Evolutionary conservation across 1,284 basidiomycete species (phyloP), one percentile per base, ranked within the genome.

Genomic region (Rhizoctonia solani): DNA sequence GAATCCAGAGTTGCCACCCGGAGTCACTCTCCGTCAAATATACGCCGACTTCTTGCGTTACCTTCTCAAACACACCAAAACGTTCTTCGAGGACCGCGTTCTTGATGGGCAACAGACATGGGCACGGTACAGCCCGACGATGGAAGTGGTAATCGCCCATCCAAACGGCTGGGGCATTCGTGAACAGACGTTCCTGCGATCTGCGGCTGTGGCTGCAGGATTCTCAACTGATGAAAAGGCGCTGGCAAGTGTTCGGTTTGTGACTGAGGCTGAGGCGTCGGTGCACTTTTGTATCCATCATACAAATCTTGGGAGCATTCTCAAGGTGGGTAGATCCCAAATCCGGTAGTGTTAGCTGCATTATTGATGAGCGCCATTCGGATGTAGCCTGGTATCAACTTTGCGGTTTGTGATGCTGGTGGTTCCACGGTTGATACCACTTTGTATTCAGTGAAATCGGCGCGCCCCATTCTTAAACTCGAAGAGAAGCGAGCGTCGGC

Each of bases 351-450:
- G 11, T 1, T 21, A 27, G 21, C 21, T 29, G 14, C 56, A 14
- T 16, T 9, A 16, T 39, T 9, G 16, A n/a, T n/a, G n/a, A n/a
- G n/a, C n/a, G n/a, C n/a, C n/a, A 9, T 41, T 47, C 23, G 37
- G 13, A 3, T 19, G 3, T 14, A 68, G 67, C n/a, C 49, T 54
- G 70, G 67, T 14, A 49, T 37, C 1, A 56, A 34, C 0, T 67
- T 71, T 47, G 67, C 49, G 19, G 54, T 72, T 9, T 54, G 67
- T 30, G 70, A 72, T 46, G 71, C 71, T 2, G 71, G 71, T 11
- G 71, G 69, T 3, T 72, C 71, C 13, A 72, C 70, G 3, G 69
- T 71, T 32, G 71, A 72, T 44, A 69, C 65, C 4, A 66, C 69
- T 0, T n/a, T 69, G 1, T 72, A 72, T 50, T 29, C 41, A n/a